Evolutionary conservation across 208 protist genomes (phyloP).

Genomic region (Jaenimonas drosophilae): DNA sequence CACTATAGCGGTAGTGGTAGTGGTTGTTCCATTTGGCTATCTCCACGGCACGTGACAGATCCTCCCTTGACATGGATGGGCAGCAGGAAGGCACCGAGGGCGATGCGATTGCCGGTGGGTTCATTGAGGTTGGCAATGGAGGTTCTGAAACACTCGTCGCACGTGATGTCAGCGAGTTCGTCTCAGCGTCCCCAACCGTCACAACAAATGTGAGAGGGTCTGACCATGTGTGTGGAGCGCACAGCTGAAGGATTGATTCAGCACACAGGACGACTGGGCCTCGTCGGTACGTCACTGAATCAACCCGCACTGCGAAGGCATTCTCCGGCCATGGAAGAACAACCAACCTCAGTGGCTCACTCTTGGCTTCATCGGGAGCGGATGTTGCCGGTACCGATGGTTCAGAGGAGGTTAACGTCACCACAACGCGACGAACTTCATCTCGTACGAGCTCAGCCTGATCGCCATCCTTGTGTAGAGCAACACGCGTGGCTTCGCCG

Average conservation of each 20-base stretch:
- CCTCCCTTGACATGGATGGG: neutral
- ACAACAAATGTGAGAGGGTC: slow-evolving; percentile 2
- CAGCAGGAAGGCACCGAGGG: neutral
- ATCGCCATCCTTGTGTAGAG: neutral
- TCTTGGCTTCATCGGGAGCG: neutral
- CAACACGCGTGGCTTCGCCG: neutral
- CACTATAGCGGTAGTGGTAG: slow-evolving; percentile 9
- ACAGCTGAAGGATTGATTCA: slow-evolving; percentile 15
- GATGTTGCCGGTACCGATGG: no score
- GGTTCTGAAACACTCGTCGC: no score
- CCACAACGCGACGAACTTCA: neutral
- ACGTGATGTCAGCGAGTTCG: no score
- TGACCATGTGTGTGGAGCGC: slow-evolving; percentile 1
- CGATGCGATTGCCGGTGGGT: neutral
- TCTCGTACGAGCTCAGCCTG: neutral
- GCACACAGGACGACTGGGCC: slow-evolving; percentile 9
- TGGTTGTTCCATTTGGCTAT: slow-evolving; percentile 11
- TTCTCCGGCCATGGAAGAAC: slow-evolving; percentile 7
- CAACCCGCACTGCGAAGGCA: slow-evolving; percentile 11
- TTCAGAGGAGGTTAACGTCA: slow-evolving; percentile 4
- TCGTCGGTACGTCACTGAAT: slow-evolving; percentile 8
- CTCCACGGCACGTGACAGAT: neutral
- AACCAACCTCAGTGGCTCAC: slow-evolving; percentile 1
- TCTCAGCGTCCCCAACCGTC: no score
- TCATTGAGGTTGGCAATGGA: neutral